Evolutionary conservation across 257 asterid genomes (phyloP).

Genomic region (Euphrasia confusa): DNA sequence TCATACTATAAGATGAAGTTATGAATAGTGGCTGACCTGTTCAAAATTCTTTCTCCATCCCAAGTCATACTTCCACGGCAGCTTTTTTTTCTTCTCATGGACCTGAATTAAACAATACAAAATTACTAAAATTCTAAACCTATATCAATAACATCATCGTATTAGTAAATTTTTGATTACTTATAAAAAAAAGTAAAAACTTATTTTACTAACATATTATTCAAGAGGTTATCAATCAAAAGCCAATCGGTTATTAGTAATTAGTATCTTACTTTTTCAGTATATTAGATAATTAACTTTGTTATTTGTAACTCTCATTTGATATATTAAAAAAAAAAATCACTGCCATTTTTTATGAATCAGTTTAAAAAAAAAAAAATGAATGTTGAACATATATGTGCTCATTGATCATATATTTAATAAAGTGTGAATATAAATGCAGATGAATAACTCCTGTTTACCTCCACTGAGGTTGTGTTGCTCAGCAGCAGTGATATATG

Average conservation of each 20-base stretch:
- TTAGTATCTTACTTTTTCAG: neutral
- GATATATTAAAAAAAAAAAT: too few species aligned
- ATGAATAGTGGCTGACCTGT: slow-evolving; percentile 43
- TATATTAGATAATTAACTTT: too few species aligned
- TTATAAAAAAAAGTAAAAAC: too few species aligned
- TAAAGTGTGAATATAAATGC: neutral
- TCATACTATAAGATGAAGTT: neutral
- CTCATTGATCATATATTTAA: slow-evolving; percentile 3
- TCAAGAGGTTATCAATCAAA: too few species aligned
- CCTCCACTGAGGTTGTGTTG: slow-evolving; percentile 92
- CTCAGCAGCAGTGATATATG: slow-evolving; percentile 59
- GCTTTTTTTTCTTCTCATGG: slow-evolving; percentile 58
- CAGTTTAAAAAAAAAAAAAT: slow-evolving; percentile 11
- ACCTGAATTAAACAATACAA: slow-evolving; percentile 46
- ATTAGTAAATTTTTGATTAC: too few species aligned
- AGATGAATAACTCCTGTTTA: slow-evolving; percentile 23
- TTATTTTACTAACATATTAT: too few species aligned
- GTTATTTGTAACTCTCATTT: too few species aligned
- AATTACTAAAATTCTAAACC: slow-evolving; percentile 1
- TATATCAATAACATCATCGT: too few species aligned
- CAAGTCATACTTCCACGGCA: slow-evolving; percentile 64
- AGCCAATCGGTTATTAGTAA: neutral
- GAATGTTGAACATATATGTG: neutral
- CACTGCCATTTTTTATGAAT: slow-evolving; percentile 7
- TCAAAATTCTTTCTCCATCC: slow-evolving; percentile 76